Conservation (phyloP, 2,329 filamentous ascomycete species). For the Podosphaera xanthii region DNA sequence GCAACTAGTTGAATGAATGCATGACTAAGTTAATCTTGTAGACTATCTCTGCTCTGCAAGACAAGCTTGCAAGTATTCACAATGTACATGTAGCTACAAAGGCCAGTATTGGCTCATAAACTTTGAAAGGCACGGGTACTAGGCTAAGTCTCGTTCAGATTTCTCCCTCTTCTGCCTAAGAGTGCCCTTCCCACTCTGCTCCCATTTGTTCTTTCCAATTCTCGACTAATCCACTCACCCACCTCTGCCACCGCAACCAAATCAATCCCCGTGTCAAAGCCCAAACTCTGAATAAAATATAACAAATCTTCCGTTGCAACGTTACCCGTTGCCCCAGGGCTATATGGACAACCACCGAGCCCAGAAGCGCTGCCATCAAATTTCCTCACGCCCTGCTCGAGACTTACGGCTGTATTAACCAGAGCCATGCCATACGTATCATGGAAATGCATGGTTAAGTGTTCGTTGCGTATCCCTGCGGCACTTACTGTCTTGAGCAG, state of each 20-base stretch:
- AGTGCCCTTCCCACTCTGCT: slow-evolving; percentile 32
- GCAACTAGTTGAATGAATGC: no score
- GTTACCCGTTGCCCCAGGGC: slow-evolving; percentile 68
- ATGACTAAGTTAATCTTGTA: no score
- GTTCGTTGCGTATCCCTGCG: slow-evolving; percentile 44
- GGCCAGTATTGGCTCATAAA: no score
- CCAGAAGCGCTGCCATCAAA: slow-evolving; percentile 67
- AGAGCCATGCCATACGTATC: slow-evolving; percentile 72
- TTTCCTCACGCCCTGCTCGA: slow-evolving; percentile 54
- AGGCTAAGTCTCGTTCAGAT: no score
- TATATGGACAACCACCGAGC: slow-evolving; percentile 66
- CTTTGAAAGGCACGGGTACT: no score
- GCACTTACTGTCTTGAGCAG: slow-evolving; percentile 40
- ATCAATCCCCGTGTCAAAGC: slow-evolving; percentile 52
- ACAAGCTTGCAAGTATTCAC: no score
- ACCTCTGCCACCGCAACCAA: slow-evolving; percentile 42
- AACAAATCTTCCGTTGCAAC: slow-evolving; percentile 70
- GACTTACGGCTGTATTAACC: slow-evolving; percentile 56
- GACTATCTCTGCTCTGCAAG: no score
- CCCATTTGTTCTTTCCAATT: slow-evolving; percentile 38
- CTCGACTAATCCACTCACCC: slow-evolving; percentile 46
- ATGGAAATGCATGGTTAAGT: slow-evolving; percentile 69
- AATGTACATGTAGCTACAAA: no score
- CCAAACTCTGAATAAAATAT: slow-evolving; percentile 52
- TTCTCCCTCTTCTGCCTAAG: no score